Evolutionary conservation across 1,284 basidiomycete species (phyloP).

Genomic region (Waitea zeae): DNA sequence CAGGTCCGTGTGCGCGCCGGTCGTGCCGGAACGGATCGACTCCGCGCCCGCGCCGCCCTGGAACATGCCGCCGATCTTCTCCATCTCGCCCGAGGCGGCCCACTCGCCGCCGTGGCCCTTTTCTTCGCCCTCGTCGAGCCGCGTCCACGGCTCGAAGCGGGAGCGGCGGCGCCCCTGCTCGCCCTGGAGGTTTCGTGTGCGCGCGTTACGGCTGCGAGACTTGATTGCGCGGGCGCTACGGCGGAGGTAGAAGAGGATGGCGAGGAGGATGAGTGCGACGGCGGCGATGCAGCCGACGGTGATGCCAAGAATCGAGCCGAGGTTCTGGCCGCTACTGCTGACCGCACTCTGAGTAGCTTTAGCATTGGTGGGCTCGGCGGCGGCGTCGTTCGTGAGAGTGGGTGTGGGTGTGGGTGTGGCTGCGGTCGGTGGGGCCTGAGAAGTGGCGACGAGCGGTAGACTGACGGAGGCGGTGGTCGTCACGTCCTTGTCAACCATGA

Average conservation of each 20-base stretch:
- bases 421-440: conserved; percentile 6
- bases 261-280: conserved; percentile 11
- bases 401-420: conserved; percentile 4
- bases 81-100: conserved; percentile 13
- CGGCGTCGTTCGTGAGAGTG: conserved; percentile 3
- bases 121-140: conserved; percentile 7
- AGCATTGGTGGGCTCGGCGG: conserved; percentile 5
- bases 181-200: conserved; percentile 6
- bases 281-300: conserved; percentile 15
- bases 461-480: conserved; percentile 7
- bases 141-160: conserved; percentile 4
- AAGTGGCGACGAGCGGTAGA: too few relatives aligned
- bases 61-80: conserved; percentile 32
- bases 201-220: conserved; percentile 7
- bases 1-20: conserved; percentile 15
- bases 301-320: conserved; percentile 16
- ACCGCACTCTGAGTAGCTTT: conserved; percentile 7
- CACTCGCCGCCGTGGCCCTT: background rate
- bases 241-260: conserved; percentile 13
- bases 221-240: conserved; percentile 5
- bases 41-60: conserved; percentile 44
- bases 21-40: conserved; percentile 21
- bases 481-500: conserved; percentile 3
- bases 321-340: too few relatives aligned
- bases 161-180: conserved; percentile 7